These are phyloP conservation scores for Aspergillus sp. DNA, from an alignment of 2,329 filamentous ascomycete genomes.

Conservation along the genomic window DNA sequence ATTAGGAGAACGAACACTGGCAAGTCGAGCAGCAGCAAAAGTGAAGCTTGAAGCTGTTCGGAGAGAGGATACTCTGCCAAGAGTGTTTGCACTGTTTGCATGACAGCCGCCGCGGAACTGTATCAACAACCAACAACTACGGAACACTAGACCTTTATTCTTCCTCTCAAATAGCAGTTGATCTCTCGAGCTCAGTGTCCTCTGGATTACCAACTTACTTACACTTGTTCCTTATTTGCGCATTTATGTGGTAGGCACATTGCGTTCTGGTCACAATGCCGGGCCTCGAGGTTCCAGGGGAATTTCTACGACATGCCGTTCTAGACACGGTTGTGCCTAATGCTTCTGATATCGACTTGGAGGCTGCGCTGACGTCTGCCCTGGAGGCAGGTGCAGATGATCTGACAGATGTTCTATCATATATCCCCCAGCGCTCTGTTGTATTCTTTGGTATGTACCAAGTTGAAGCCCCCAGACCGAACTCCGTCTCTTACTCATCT, in stretches of 20 bases:
- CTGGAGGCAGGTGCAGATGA: slow-evolving; percentile 41
- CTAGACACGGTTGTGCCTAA: slow-evolving; percentile 41
- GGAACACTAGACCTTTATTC: background rate
- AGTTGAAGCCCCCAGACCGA: slow-evolving; percentile 2
- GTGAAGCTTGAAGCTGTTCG: slow-evolving; percentile 18
- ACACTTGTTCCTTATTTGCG: background rate
- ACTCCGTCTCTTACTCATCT: slow-evolving; percentile 43
- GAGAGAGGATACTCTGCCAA: slow-evolving; percentile 2
- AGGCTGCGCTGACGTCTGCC: slow-evolving; percentile 37
- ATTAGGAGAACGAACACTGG: background rate
- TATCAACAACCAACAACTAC: background rate
- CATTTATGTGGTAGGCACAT: slow-evolving; percentile 5
- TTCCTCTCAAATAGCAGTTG: background rate
- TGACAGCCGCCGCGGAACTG: slow-evolving; percentile 5
- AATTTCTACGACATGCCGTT: slow-evolving; percentile 37
- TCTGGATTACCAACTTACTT: background rate
- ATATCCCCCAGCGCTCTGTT: slow-evolving; percentile 45
- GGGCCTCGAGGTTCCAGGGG: slow-evolving; percentile 30
- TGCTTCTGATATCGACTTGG: slow-evolving; percentile 32
- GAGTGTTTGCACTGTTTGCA: slow-evolving; percentile 22
- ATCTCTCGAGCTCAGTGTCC: background rate
- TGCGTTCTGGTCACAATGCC: slow-evolving; percentile 23
- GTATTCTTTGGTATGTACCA: slow-evolving; percentile 45
- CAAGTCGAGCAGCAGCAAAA: slow-evolving; percentile 10
- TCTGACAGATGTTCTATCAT: slow-evolving; percentile 39